Evolutionary conservation across 1,284 basidiomycete genomes (phyloP).

Genomic region (Fomitopsis pinicola): DNA sequence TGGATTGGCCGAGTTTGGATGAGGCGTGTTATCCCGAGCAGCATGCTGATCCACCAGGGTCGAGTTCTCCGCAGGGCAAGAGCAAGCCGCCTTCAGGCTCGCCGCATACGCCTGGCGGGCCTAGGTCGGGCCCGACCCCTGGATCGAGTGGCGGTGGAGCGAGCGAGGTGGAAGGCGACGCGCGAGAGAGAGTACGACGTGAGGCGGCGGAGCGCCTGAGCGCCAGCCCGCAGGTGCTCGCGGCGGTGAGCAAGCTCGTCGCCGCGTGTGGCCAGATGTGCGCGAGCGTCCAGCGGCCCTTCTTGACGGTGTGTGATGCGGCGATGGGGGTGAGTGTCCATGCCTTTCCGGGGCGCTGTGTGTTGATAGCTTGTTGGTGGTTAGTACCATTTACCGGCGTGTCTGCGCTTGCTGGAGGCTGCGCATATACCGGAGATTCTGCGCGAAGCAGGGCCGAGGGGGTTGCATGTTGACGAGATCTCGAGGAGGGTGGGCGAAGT

Average conservation of each 20-base stretch:
- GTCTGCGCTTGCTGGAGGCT: conserved; percentile 63
- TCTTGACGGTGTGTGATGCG: conserved; percentile 63
- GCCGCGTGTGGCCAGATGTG: conserved; percentile 64
- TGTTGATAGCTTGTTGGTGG: not conserved
- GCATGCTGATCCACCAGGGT: not conserved
- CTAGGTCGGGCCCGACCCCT: not conserved
- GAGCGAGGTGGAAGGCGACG: not conserved
- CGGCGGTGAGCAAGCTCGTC: conserved; percentile 58
- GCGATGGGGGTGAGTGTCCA: conserved; percentile 51
- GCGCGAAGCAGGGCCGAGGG: conserved; percentile 50
- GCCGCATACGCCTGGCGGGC: not conserved
- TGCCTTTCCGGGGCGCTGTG: not conserved
- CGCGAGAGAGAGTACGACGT: conserved; percentile 2
- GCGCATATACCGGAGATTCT: conserved; percentile 64
- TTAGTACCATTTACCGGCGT: conserved; percentile 68
- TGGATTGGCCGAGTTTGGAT: conserved; percentile 4
- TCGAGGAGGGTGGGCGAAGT: conserved; percentile 26
- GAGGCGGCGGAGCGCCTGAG: not conserved
- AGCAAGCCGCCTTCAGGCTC: not conserved
- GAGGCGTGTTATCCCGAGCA: not conserved
- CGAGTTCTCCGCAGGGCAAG: not conserved
- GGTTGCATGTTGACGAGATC: conserved; percentile 55
- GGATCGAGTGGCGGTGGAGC: not conserved
- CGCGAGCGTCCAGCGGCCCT: conserved; percentile 59
- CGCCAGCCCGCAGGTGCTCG: conserved; percentile 50